Conservation (phyloP, 805 yeast species). For the Limtongia smithiae region DNA sequence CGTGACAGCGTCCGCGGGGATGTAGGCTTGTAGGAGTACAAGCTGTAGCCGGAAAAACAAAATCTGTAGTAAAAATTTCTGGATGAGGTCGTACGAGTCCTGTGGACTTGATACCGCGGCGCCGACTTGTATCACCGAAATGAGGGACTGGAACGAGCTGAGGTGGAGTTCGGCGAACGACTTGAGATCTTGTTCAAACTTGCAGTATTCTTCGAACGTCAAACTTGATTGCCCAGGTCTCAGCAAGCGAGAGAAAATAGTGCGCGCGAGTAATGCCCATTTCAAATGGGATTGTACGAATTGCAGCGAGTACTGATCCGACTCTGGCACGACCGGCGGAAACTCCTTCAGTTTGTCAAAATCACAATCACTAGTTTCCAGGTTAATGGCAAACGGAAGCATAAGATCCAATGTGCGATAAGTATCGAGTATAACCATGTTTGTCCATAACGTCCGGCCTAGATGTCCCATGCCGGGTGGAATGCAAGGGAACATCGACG, state of each 20-base stretch:
- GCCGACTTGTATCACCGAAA: conserved; percentile 18
- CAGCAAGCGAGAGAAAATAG: conserved; percentile 7
- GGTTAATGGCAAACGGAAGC: conserved; percentile 18
- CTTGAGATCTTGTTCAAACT: conserved; percentile 3
- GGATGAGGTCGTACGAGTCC: conserved; percentile 23
- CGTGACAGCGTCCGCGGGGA: conserved; percentile 9
- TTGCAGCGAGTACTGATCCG: conserved; percentile 15
- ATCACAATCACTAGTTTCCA: conserved; percentile 21
- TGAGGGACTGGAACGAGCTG: conserved; percentile 21
- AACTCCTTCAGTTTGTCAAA: not conserved
- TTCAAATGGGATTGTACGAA: conserved; percentile 16
- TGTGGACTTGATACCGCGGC: conserved; percentile 15
- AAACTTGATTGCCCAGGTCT: conserved; percentile 5
- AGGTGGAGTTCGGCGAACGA: conserved; percentile 21
- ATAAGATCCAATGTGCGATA: conserved; percentile 26
- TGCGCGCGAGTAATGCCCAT: conserved; percentile 21
- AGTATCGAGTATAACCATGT: conserved; percentile 31
- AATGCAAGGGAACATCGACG: conserved; percentile 23
- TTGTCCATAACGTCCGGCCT: conserved; percentile 33
- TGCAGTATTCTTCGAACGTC: conserved; percentile 6
- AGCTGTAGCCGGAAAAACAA: conserved; percentile 21
- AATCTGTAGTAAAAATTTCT: conserved; percentile 17
- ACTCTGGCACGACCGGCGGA: not conserved
- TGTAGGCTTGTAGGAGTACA: conserved; percentile 13
- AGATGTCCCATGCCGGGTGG: conserved; percentile 22